phyloP scores from a whole-genome alignment of 139 green algal species.

The Chlamydomonas sp. region DNA sequence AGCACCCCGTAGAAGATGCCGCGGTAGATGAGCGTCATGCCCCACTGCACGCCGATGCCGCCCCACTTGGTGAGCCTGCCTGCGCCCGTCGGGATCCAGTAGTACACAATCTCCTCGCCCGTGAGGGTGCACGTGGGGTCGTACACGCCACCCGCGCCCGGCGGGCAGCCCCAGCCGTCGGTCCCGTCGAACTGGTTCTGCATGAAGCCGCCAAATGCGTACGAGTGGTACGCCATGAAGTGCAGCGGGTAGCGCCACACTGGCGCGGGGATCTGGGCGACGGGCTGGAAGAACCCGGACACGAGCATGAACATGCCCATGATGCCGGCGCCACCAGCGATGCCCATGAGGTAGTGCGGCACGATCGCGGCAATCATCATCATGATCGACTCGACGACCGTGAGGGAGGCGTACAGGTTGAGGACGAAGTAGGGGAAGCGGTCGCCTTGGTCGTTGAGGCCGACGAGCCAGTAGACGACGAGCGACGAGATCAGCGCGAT shows the following conservation, averaged over 20 bases:
- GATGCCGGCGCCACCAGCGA: slow-evolving; percentile 50
- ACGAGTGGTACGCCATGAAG: slow-evolving; percentile 62
- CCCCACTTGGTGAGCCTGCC: slow-evolving; percentile 2
- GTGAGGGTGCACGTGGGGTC: slow-evolving; percentile 22
- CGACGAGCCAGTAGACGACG: slow-evolving; percentile 20
- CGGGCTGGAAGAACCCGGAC: slow-evolving; percentile 59
- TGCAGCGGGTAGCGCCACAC: slow-evolving; percentile 60
- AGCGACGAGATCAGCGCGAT: slow-evolving; percentile 45
- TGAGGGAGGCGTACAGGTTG: slow-evolving; percentile 42
- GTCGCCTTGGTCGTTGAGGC: slow-evolving; percentile 37
- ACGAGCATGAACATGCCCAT: slow-evolving; percentile 64
- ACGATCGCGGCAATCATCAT: slow-evolving; percentile 53
- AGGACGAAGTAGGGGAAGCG: slow-evolving; percentile 56
- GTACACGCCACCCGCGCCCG: slow-evolving; percentile 12
- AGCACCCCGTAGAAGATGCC: slow-evolving; percentile 6
- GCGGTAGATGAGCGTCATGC: slow-evolving; percentile 6
- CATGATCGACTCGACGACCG: slow-evolving; percentile 53
- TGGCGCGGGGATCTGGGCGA: slow-evolving; percentile 40
- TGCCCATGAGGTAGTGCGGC: slow-evolving; percentile 62
- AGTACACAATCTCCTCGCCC: slow-evolving; percentile 18
- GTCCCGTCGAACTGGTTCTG: slow-evolving; percentile 42
- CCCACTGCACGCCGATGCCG: slow-evolving; percentile 8
- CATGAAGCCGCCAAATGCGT: slow-evolving; percentile 58
- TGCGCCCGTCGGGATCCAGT: background rate
- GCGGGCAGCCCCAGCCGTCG: slow-evolving; percentile 40